Evolutionary conservation across 257 asterid genomes (phyloP).

Genomic region (Nicotiana otophora): DNA sequence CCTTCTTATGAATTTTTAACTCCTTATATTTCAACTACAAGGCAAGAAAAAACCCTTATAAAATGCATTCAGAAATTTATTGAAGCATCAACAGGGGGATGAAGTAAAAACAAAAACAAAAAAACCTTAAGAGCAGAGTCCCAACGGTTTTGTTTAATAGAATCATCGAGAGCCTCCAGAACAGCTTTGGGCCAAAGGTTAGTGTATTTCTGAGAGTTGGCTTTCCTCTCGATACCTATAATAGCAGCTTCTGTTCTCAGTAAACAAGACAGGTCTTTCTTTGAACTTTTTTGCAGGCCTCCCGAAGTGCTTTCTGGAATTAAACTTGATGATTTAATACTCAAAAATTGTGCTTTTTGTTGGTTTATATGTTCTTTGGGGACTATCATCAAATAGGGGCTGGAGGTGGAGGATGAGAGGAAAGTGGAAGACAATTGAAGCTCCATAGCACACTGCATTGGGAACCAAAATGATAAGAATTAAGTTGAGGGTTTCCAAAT

Average conservation of each 20-base stretch:
- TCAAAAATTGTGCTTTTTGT: not conserved
- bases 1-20: not conserved
- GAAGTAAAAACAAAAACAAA: not conserved
- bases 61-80: not conserved
- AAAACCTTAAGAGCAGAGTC: slow-evolving; percentile 85
- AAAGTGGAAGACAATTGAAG: slow-evolving; percentile 30
- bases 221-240: slow-evolving; percentile 56
- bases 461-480: not conserved
- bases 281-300: slow-evolving; percentile 38
- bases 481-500: too few species aligned
- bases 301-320: slow-evolving; percentile 28
- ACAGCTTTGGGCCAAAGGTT: slow-evolving; percentile 83
- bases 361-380: slow-evolving; percentile 1
- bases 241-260: slow-evolving; percentile 74
- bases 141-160: slow-evolving; percentile 61
- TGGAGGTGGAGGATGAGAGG: not conserved
- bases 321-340: slow-evolving; percentile 23
- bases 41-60: not conserved
- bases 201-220: slow-evolving; percentile 64
- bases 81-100: not conserved
- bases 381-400: not conserved
- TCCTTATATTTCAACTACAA: not conserved
- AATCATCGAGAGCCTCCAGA: slow-evolving; percentile 68
- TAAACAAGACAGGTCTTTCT: slow-evolving; percentile 59
- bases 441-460: slow-evolving; percentile 43